phyloP scores from a whole-genome alignment of 495 filamentous ascomycete species.

The Daldinia decipiens region DNA sequence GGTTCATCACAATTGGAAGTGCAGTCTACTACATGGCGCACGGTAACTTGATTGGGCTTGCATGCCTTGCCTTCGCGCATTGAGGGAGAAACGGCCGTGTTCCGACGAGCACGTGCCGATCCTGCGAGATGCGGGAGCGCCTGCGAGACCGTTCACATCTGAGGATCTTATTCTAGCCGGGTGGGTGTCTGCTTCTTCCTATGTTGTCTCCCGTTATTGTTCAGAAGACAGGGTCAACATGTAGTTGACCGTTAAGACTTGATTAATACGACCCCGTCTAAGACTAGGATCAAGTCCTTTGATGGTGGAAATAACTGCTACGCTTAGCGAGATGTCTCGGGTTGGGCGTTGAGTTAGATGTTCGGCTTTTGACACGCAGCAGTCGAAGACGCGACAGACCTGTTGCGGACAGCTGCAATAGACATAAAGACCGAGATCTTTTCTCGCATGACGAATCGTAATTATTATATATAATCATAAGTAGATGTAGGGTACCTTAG shows the following conservation, averaged over 20 bases:
- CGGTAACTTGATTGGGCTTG: constrained; percentile 21
- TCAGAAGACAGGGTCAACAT: background rate
- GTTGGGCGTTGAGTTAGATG: background rate
- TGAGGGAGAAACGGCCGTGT: constrained; percentile 13
- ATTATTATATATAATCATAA: too few relatives aligned
- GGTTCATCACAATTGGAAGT: too few relatives aligned
- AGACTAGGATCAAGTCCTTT: too few relatives aligned
- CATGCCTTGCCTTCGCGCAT: constrained; percentile 1
- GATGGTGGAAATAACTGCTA: too few relatives aligned
- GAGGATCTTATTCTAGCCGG: constrained; percentile 25
- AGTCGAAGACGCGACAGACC: constrained; percentile 1
- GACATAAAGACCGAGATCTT: too few relatives aligned
- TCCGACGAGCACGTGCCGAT: constrained; percentile 27
- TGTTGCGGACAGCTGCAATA: constrained; percentile 4
- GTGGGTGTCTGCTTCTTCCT: constrained; percentile 22
- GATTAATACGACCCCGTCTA: too few relatives aligned
- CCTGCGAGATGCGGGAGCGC: constrained; percentile 36
- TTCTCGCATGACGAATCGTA: too few relatives aligned
- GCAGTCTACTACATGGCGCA: background rate
- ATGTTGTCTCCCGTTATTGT: constrained; percentile 23
- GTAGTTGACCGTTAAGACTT: too few relatives aligned
- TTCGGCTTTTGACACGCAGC: background rate
- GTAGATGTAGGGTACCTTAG: too few relatives aligned
- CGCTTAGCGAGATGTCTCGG: constrained; percentile 23
- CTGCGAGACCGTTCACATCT: constrained; percentile 19